Evolutionary conservation across 2,329 filamentous ascomycete species (phyloP).

Genomic region (Didymella lethalis): DNA sequence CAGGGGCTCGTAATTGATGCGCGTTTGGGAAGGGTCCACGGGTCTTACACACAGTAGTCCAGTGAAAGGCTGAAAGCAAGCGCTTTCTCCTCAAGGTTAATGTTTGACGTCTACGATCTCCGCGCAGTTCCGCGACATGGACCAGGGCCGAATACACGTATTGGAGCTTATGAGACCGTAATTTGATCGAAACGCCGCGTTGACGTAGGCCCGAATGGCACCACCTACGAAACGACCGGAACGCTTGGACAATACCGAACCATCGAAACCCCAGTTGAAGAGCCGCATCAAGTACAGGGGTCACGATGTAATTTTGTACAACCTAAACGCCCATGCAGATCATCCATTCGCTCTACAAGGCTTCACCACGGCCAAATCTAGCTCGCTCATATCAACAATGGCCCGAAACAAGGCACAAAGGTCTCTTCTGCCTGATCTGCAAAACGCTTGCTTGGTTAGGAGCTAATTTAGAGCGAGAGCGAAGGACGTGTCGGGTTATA

Average conservation of each 20-base stretch:
- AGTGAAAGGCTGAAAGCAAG: neutral
- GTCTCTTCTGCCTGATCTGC: constrained; percentile 13
- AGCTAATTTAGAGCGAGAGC: neutral
- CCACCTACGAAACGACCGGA: constrained; percentile 9
- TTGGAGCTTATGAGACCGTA: constrained; percentile 1
- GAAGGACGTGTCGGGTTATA: neutral
- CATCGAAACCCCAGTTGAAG: neutral
- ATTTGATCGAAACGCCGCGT: constrained; percentile 18
- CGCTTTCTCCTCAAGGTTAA: neutral
- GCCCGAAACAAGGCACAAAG: constrained; percentile 2
- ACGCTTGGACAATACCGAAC: constrained; percentile 6
- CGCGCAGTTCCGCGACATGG: constrained; percentile 4
- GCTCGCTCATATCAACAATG: neutral
- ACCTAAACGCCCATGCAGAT: neutral
- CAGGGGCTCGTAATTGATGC: neutral
- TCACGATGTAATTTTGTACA: neutral
- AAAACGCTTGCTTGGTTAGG: constrained; percentile 5
- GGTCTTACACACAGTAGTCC: too few relatives aligned
- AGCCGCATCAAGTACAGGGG: constrained; percentile 8
- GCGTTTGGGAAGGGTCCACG: neutral
- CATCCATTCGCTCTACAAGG: constrained; percentile 14
- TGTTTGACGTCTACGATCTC: neutral
- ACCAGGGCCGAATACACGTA: constrained; percentile 2
- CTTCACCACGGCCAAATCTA: constrained; percentile 18
- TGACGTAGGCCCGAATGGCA: constrained; percentile 14